phyloP scores from a whole-genome alignment of 2,329 filamentous ascomycete species.

The Stylonectria norvegica region DNA sequence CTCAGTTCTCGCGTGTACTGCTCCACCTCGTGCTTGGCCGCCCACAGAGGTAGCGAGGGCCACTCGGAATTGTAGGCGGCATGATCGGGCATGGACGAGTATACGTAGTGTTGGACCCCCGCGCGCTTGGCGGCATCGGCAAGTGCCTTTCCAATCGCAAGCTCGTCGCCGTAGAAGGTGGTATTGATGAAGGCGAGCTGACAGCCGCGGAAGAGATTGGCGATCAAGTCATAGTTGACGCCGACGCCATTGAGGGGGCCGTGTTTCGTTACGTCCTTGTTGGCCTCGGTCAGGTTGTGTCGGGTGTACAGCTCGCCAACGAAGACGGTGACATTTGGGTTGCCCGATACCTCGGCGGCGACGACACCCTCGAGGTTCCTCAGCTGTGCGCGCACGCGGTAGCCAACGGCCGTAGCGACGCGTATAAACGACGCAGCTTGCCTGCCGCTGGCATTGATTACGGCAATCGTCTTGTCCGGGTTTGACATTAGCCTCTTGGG shows the following conservation, averaged over 20 bases:
- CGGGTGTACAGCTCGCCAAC: constrained; percentile 62
- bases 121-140: constrained; percentile 85
- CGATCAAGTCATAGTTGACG: constrained; percentile 70
- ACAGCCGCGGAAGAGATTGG: constrained; percentile 75
- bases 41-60: constrained; percentile 87
- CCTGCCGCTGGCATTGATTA: constrained; percentile 93
- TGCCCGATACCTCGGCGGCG: constrained; percentile 75
- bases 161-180: constrained; percentile 92
- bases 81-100: constrained; percentile 96
- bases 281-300: constrained; percentile 47
- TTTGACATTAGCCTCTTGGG: constrained; percentile 56
- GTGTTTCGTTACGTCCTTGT: constrained; percentile 65
- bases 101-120: constrained; percentile 86
- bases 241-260: constrained; percentile 60
- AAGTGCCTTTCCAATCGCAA: constrained; percentile 80
- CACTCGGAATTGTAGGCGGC: constrained; percentile 71
- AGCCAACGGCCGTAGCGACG: constrained; percentile 89
- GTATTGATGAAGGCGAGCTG: constrained; percentile 97
- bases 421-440: constrained; percentile 95
- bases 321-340: constrained; percentile 70
- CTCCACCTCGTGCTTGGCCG: constrained; percentile 87
- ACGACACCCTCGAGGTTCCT: constrained; percentile 84
- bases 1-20: constrained; percentile 82
- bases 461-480: constrained; percentile 77
- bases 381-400: constrained; percentile 88